These are phyloP conservation scores for Stagonosporopsis tanaceti DNA, from an alignment of 2,329 filamentous ascomycete genomes.

Conservation along the genomic window DNA sequence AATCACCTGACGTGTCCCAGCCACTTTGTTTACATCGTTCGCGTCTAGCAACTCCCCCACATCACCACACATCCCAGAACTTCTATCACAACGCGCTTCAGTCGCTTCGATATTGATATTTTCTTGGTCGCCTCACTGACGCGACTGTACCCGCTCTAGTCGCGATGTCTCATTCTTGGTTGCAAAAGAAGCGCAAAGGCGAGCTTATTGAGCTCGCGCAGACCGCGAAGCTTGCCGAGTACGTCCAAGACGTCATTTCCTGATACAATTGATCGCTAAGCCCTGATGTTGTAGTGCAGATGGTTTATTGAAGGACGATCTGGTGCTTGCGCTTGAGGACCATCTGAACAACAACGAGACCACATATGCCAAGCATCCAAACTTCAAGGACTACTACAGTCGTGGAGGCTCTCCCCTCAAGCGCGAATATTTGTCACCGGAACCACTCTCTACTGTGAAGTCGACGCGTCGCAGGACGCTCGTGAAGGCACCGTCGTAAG, in stretches of 20 bases:
- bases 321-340: slow-evolving; percentile 62
- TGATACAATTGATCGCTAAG: slow-evolving; percentile 17
- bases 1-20: slow-evolving; percentile 26
- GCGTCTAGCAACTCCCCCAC: slow-evolving; percentile 28
- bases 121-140: slow-evolving; percentile 57
- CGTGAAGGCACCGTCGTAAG: slow-evolving; percentile 45
- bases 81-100: slow-evolving; percentile 26
- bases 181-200: slow-evolving; percentile 82
- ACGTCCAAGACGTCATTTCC: slow-evolving; percentile 51
- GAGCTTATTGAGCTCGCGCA: slow-evolving; percentile 80
- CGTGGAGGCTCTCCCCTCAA: slow-evolving; percentile 65
- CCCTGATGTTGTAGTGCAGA: slow-evolving; percentile 64
- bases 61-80: slow-evolving; percentile 33
- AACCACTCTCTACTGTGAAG: slow-evolving; percentile 45
- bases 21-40: slow-evolving; percentile 39
- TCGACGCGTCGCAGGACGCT: slow-evolving; percentile 45
- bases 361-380: slow-evolving; percentile 68
- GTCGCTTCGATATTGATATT: slow-evolving; percentile 26
- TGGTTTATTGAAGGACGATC: slow-evolving; percentile 77
- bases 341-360: slow-evolving; percentile 67
- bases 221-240: slow-evolving; percentile 75
- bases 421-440: slow-evolving; percentile 51
- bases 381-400: slow-evolving; percentile 79
- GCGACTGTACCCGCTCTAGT: slow-evolving; percentile 53
- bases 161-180: slow-evolving; percentile 73